phyloP scores from a whole-genome alignment of 2,329 filamentous ascomycete genomes.

The Ophiostoma perfectum region DNA sequence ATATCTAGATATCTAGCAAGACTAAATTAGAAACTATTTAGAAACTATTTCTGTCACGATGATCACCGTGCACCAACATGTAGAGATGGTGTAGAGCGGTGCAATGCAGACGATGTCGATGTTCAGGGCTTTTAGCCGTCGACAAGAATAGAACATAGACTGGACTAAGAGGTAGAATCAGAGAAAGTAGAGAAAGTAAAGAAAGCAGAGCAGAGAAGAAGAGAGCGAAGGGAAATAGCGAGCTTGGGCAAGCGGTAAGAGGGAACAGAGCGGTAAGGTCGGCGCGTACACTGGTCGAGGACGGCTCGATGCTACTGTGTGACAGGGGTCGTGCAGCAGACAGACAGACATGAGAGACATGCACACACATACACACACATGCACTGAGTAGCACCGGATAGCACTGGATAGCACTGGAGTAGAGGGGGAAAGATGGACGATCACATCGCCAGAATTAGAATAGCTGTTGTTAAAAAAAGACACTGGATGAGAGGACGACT shows the following conservation, averaged over 20 bases:
- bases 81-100: neutral
- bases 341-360: neutral
- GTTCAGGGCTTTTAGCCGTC: neutral
- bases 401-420: no score
- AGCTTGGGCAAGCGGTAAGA: neutral
- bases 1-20: no score
- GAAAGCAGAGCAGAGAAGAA: conserved; percentile 2
- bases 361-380: neutral
- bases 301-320: neutral
- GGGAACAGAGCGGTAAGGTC: neutral
- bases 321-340: conserved; percentile 3
- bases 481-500: neutral
- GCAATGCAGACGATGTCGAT: neutral
- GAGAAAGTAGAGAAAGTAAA: neutral
- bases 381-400: neutral
- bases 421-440: neutral
- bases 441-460: neutral
- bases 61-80: neutral
- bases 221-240: neutral
- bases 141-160: conserved; percentile 6
- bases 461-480: conserved; percentile 14
- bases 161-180: neutral
- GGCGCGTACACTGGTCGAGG: conserved; percentile 1
- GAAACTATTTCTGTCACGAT: neutral
- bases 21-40: neutral